Conservation (phyloP, 2,329 filamentous ascomycete species). For the Colletotrichum falcatum region DNA sequence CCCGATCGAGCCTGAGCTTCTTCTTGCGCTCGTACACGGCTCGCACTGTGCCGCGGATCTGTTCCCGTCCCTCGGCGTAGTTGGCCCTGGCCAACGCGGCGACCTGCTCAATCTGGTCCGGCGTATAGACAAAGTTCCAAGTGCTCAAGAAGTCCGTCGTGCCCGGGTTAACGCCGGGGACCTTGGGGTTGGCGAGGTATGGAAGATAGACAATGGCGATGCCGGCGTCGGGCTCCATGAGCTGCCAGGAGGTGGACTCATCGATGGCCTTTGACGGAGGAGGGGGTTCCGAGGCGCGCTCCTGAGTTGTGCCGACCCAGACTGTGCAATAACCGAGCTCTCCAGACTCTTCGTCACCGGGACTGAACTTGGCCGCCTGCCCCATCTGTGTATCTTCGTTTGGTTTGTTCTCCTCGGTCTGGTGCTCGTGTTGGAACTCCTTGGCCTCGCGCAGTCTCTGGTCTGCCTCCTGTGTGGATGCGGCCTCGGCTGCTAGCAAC, state of each 20-base stretch:
- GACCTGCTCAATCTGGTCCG: constrained; percentile 88
- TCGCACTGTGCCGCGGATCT: constrained; percentile 81
- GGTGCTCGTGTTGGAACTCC: constrained; percentile 52
- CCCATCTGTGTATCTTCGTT: constrained; percentile 44
- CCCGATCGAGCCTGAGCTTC: constrained; percentile 68
- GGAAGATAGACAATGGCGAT: constrained; percentile 93
- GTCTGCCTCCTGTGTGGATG: constrained; percentile 70
- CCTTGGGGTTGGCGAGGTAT: constrained; percentile 81
- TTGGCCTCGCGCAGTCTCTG: constrained; percentile 73
- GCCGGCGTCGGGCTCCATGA: constrained; percentile 83
- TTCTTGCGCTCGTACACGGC: constrained; percentile 96
- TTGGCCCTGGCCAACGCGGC: constrained; percentile 87
- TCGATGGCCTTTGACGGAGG: constrained; percentile 67
- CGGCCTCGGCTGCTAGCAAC: constrained; percentile 75
- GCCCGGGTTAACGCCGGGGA: constrained; percentile 84
- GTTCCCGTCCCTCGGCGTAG: constrained; percentile 83
- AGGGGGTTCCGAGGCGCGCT: constrained; percentile 70
- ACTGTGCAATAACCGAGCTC: constrained; percentile 92
- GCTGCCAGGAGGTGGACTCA: constrained; percentile 74
- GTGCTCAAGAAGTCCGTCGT: constrained; percentile 90
- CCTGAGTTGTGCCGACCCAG: constrained; percentile 89
- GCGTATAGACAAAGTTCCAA: constrained; percentile 98
- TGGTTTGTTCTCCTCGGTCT: constrained; percentile 45
- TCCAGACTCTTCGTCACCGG: constrained; percentile 59
- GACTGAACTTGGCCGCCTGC: constrained; percentile 53